Conservation (phyloP, 1,284 basidiomycete species). For the Boletellus deceptivus region DNA sequence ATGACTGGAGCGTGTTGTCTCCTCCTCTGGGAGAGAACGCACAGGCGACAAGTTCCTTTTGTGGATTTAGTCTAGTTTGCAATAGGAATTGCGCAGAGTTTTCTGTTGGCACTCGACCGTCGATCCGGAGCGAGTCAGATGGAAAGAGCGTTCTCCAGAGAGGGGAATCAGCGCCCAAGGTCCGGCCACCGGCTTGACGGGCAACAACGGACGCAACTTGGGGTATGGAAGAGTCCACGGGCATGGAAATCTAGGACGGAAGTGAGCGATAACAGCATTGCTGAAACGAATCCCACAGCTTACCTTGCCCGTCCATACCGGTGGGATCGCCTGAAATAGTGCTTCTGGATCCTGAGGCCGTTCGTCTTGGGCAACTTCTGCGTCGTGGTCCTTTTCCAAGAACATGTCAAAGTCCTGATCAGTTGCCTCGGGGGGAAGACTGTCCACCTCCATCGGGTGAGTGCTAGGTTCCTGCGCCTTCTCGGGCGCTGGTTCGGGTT, state of each 20-base stretch:
- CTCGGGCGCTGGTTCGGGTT: conserved; percentile 18
- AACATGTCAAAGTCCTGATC: conserved; percentile 85
- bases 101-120: conserved; percentile 79
- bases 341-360: conserved; percentile 35
- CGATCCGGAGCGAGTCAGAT: conserved; percentile 62
- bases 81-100: conserved; percentile 73
- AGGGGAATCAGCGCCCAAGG: conserved; percentile 50
- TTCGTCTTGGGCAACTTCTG: conserved; percentile 21
- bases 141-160: conserved; percentile 76
- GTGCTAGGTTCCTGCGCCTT: conserved; percentile 25
- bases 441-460: conserved; percentile 44
- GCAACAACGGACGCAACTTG: conserved; percentile 66
- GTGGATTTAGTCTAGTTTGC: conserved; percentile 69
- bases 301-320: conserved; percentile 74
- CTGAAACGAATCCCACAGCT: conserved; percentile 20
- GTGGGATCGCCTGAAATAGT: conserved; percentile 50
- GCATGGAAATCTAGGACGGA: conserved; percentile 65
- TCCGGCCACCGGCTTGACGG: conserved; percentile 68
- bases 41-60: conserved; percentile 79
- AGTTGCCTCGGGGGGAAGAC: conserved; percentile 47
- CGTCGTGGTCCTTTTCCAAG: conserved; percentile 53
- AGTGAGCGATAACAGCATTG: conserved; percentile 15
- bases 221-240: conserved; percentile 64
- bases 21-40: conserved; percentile 58
- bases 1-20: conserved; percentile 53